phyloP scores from a whole-genome alignment of 345 rosid genomes.

The Populus simonii region DNA sequence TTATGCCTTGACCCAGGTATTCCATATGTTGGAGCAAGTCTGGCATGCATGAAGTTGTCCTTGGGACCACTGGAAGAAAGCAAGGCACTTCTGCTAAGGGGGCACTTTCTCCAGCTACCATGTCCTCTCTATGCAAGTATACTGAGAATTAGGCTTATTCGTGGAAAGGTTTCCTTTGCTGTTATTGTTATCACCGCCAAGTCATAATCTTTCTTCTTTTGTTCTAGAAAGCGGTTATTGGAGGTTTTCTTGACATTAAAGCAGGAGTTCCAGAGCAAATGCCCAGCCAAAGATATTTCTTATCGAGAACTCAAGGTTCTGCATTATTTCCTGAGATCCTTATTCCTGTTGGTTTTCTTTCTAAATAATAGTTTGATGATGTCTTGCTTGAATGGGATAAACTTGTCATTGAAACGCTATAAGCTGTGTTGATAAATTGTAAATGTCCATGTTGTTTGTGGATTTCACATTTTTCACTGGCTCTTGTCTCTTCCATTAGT shows the following conservation, averaged over 20 bases:
- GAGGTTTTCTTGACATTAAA: conserved; percentile 45
- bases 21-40: conserved; percentile 85
- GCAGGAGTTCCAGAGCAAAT: conserved; percentile 25
- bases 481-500: neutral
- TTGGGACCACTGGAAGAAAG: conserved; percentile 91
- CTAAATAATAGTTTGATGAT: neutral
- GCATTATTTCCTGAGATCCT: neutral
- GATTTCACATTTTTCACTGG: neutral
- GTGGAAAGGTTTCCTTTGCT: neutral
- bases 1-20: conserved; percentile 48
- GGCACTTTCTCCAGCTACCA: conserved; percentile 69
- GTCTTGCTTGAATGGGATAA: neutral
- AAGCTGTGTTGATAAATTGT: neutral
- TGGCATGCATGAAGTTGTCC: conserved; percentile 85
- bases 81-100: conserved; percentile 93
- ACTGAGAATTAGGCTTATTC: conserved; percentile 18
- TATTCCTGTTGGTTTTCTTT: too few species aligned
- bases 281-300: conserved; percentile 28
- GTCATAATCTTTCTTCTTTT: neutral
- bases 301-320: conserved; percentile 82
- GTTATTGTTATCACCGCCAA: neutral
- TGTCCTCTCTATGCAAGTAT: conserved; percentile 88
- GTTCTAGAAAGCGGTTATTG: conserved; percentile 53
- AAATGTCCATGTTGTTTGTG: neutral
- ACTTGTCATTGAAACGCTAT: neutral